Percentiles rank a stretch among this genome's conserved stretches.
Evolutionary conservation across 108 stramenopile genomes (phyloP).

Genomic region (Tribonema minus): DNA sequence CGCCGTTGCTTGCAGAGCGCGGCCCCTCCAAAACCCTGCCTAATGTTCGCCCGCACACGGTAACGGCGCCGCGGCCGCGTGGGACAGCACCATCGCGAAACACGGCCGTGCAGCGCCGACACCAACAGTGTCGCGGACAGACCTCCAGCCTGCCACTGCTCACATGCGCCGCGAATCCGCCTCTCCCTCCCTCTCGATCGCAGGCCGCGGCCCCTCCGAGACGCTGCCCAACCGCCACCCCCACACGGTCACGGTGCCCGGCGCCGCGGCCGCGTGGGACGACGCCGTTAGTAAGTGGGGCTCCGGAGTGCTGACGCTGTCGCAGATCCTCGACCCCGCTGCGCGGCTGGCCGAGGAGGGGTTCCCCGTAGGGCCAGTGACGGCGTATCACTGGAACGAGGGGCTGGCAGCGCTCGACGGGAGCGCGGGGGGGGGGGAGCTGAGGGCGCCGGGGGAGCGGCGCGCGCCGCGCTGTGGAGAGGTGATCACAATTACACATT

Average conservation of each 20-base stretch:
- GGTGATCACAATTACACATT: too few relatives aligned
- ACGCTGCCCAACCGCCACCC: conserved; percentile 45
- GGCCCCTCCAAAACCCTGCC: not conserved
- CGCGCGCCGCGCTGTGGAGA: not conserved
- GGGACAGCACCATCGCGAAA: conserved; percentile 63
- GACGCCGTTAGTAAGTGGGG: conserved; percentile 63
- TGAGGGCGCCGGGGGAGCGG: conserved; percentile 37
- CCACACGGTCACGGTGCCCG: conserved; percentile 86
- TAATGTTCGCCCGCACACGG: conserved; percentile 60
- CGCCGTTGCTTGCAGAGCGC: not conserved
- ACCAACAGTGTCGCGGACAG: too few relatives aligned
- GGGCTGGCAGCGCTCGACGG: conserved; percentile 35
- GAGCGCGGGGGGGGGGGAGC: conserved; percentile 39
- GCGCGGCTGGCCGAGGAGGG: conserved; percentile 81
- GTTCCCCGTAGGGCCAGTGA: conserved; percentile 77
- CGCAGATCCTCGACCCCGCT: conserved; percentile 80
- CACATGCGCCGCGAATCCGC: too few relatives aligned
- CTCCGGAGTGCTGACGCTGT: conserved; percentile 60
- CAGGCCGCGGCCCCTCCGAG: not conserved
- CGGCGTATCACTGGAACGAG: conserved; percentile 73
- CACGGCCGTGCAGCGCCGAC: conserved; percentile 63
- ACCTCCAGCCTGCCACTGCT: too few relatives aligned
- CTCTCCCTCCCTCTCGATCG: too few relatives aligned
- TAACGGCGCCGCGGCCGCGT: conserved; percentile 89
- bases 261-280: conserved; percentile 87